A percentile compares a stretch with the other conserved stretches of the same genome.
These are phyloP conservation scores for Boletus tomentosulus DNA, from an alignment of 768 basidiomycete species.

Conservation along the genomic window DNA sequence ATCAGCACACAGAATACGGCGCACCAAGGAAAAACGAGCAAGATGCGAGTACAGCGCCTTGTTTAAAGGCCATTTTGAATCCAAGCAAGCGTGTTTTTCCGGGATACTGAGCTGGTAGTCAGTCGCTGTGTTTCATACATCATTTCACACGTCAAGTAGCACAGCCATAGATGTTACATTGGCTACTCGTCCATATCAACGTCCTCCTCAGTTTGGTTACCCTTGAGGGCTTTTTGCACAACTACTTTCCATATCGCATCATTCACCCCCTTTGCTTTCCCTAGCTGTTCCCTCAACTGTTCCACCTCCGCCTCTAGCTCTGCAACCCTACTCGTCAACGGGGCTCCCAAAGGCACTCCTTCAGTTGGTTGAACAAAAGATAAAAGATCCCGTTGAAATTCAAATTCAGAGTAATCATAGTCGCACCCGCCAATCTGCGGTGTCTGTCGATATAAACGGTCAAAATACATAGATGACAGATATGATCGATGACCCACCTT, in stretches of 20 bases:
- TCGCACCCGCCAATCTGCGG: constrained; percentile 13
- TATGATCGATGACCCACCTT: constrained; percentile 31
- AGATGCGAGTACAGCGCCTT: constrained; percentile 83
- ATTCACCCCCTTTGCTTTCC: constrained; percentile 86
- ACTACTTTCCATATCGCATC: constrained; percentile 91
- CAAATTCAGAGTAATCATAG: constrained; percentile 45
- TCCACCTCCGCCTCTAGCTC: constrained; percentile 74
- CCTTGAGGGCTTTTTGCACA: constrained; percentile 56
- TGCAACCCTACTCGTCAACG: constrained; percentile 52
- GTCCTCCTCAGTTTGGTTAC: not conserved
- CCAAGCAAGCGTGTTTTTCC: not conserved
- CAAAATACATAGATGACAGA: not conserved
- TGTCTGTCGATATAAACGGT: constrained; percentile 7
- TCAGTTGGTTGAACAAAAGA: constrained; percentile 53
- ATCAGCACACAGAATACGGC: constrained; percentile 27
- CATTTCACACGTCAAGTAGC: constrained; percentile 16
- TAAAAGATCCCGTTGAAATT: constrained; percentile 61
- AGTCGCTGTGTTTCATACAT: not conserved
- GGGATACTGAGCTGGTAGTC: not conserved
- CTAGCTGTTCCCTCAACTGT: constrained; percentile 62
- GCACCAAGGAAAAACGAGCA: constrained; percentile 88
- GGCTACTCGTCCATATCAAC: constrained; percentile 13
- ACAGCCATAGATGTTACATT: constrained; percentile 14
- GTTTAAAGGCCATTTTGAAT: constrained; percentile 74
- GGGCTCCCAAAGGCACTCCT: constrained; percentile 26